Evolutionary conservation across 2,329 filamentous ascomycete species (phyloP), one percentile per base, ranked within the genome.

Genomic region (Chrysoporthe cubensis): DNA sequence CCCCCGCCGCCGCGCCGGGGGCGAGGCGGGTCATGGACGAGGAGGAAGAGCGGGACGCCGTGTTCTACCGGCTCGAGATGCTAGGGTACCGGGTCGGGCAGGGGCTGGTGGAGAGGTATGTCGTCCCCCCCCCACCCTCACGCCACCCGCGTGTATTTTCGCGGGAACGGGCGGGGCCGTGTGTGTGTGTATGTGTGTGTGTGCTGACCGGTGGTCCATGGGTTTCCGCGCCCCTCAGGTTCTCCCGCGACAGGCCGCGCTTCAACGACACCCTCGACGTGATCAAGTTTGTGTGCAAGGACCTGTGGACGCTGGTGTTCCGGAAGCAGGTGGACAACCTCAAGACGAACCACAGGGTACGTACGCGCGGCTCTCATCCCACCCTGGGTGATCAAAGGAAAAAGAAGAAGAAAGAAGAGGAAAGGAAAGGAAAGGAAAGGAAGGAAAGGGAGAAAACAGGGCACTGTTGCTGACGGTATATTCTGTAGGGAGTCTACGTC

Each of bases 241-340:
- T 96, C 82, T 93, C 91, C 11, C 86, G 88, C 76, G 92, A 96
- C 77, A 87, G 93, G 63, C 93, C 95, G 52, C 91, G 94, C 61
- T 96, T 97, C 77, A 92, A 91, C 70, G 94, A 97, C 74, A 94
- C 94, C 4, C 88, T 99, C 54, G 96, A 98, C 76, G 91, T 94
- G 62, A 99, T 99, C 78, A 99, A 99, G 79, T 98, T 99, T 76
- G 85, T 99, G 62, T 99, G 96, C 87, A 99, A 99, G 83, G 96
- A 99, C 78, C 85, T 99, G 57, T 99, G 96, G 96, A 94, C 89
- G 44, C 85, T 98, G 26, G 88, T 97, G 18, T 99, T 97, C 80
- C 87, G 92, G 77, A 99, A 99, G 81, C 96, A 98, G 79, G 93
- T 99, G 76, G 96, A 99, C 80, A 99, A 99, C 78, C 85, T 99